Conservation (phyloP, 768 basidiomycete genomes). For the Paxillus involutus region DNA sequence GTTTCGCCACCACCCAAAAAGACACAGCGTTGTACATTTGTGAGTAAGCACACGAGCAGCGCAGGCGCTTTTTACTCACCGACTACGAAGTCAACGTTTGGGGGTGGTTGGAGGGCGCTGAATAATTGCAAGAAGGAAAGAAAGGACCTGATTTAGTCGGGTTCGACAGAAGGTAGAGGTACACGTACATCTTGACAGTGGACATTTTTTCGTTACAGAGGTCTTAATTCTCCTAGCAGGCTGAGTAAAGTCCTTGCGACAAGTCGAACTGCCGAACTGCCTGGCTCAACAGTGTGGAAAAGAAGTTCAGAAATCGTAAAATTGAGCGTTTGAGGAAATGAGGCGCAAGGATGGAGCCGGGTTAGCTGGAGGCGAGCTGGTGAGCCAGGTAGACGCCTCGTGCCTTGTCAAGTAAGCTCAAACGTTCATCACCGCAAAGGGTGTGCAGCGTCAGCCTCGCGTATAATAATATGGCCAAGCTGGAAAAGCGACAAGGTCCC, state of each 20-base stretch:
- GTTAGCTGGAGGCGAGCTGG: background rate
- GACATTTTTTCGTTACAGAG: constrained; percentile 32
- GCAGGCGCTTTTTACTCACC: constrained; percentile 42
- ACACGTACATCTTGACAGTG: constrained; percentile 44
- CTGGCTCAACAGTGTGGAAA: background rate
- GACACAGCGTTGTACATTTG: background rate
- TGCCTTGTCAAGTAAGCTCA: constrained; percentile 12
- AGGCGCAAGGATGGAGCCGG: background rate
- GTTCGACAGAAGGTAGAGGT: background rate
- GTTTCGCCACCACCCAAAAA: background rate
- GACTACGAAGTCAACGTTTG: constrained; percentile 86
- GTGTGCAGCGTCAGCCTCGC: too few species aligned
- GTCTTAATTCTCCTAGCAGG: background rate
- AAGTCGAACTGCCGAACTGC: background rate
- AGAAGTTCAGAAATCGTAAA: background rate
- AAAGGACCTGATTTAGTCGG: background rate
- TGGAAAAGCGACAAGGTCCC: too few species aligned
- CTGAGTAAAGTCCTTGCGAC: background rate
- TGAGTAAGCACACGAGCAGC: background rate
- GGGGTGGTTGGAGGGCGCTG: constrained; percentile 82
- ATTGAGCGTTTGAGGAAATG: background rate
- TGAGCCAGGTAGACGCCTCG: constrained; percentile 11
- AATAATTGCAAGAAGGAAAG: background rate
- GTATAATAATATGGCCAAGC: too few species aligned
- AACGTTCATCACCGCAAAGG: constrained; percentile 15